phyloP scores from a whole-genome alignment of 1,284 basidiomycete genomes.

The Laetiporus sulphureus region DNA sequence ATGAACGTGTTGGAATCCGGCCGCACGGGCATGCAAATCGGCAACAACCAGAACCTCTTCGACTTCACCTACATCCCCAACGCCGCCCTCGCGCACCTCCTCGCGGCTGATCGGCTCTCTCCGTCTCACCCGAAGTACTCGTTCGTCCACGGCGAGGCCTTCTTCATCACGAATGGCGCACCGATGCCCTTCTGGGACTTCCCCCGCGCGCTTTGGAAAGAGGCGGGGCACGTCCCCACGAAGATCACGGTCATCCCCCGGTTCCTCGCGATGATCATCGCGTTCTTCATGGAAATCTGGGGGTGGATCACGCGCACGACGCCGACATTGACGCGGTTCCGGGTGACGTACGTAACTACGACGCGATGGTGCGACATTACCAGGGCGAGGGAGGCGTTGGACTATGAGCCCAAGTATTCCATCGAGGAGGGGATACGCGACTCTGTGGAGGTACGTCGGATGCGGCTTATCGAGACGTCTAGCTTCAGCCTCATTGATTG shows the following conservation, averaged over 20 bases:
- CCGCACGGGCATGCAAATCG: constrained; percentile 59
- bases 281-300: constrained; percentile 3
- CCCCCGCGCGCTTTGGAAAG: constrained; percentile 7
- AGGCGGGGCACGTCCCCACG: constrained; percentile 7
- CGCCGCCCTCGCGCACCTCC: constrained; percentile 61
- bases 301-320: constrained; percentile 1
- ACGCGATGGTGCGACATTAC: constrained; percentile 8
- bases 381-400: constrained; percentile 6
- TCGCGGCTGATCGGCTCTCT: constrained; percentile 50
- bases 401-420: constrained; percentile 2
- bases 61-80: constrained; percentile 71
- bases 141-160: constrained; percentile 49
- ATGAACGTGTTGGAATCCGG: constrained; percentile 23
- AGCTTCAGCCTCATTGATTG: not conserved
- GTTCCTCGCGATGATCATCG: constrained; percentile 3
- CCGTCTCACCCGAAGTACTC: constrained; percentile 12
- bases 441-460: constrained; percentile 3
- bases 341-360: constrained; percentile 4
- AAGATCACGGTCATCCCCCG: constrained; percentile 7
- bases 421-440: constrained; percentile 5
- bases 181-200: constrained; percentile 52
- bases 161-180: constrained; percentile 65
- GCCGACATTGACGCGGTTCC: constrained; percentile 4
- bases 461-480: no score
- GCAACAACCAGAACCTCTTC: constrained; percentile 55